These are phyloP conservation scores for Diddensiella caesifluorescens DNA, from an alignment of 805 yeast species.

Conservation along the genomic window DNA sequence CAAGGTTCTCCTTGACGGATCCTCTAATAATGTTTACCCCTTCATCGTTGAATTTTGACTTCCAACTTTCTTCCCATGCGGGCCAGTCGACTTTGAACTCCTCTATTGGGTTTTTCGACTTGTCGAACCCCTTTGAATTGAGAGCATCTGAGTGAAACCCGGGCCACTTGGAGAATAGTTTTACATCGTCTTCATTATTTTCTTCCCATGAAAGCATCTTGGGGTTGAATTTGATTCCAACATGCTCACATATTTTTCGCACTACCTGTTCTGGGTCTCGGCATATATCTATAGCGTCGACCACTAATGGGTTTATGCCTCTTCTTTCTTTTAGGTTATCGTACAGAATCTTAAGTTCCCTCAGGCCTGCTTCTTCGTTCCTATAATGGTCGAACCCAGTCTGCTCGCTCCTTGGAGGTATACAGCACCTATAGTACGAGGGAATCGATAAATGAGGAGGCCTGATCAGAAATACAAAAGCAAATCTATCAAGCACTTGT, in stretches of 20 bases:
- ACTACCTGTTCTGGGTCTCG: slow-evolving; percentile 21
- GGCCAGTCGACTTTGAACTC: slow-evolving; percentile 20
- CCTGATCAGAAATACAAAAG: slow-evolving; percentile 23
- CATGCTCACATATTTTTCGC: slow-evolving; percentile 17
- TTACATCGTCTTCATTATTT: slow-evolving; percentile 15
- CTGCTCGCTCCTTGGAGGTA: slow-evolving; percentile 22
- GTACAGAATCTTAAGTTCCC: slow-evolving; percentile 22
- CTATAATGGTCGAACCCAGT: slow-evolving; percentile 26
- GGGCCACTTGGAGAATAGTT: slow-evolving; percentile 24
- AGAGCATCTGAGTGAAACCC: slow-evolving; percentile 26
- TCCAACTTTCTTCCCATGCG: slow-evolving; percentile 23
- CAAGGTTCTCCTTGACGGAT: slow-evolving; percentile 20
- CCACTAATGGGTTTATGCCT: slow-evolving; percentile 15
- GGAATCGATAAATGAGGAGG: slow-evolving; percentile 26
- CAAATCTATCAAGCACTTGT: slow-evolving; percentile 14
- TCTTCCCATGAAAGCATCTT: slow-evolving; percentile 24
- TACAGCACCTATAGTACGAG: slow-evolving; percentile 24
- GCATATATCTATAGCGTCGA: slow-evolving; percentile 22
- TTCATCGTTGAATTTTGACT: slow-evolving; percentile 13
- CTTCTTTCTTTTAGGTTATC: slow-evolving; percentile 16
- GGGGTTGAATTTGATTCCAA: slow-evolving; percentile 18
- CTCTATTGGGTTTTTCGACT: slow-evolving; percentile 2
- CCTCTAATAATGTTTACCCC: slow-evolving; percentile 16
- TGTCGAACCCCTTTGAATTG: slow-evolving; percentile 20
- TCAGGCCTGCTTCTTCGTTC: slow-evolving; percentile 22